Evolutionary conservation across 2,329 filamentous ascomycete genomes (phyloP).

Genomic region (Xylariaceae sp.): DNA sequence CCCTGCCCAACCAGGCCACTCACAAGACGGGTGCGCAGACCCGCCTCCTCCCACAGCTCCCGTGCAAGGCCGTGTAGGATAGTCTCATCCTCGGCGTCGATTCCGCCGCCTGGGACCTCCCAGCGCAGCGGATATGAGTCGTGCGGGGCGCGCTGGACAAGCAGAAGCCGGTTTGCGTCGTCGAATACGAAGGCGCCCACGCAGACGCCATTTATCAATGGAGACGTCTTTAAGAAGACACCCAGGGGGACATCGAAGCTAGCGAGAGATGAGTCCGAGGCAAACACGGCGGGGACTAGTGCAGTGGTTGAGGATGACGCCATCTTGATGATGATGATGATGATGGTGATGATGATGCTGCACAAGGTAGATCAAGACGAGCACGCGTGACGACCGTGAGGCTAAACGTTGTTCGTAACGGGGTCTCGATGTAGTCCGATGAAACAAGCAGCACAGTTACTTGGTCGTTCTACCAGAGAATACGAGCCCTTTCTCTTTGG

Average conservation of each 20-base stretch:
- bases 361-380: not conserved
- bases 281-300: constrained; percentile 19
- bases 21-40: constrained; percentile 25
- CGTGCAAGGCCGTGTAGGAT: constrained; percentile 36
- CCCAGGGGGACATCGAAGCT: constrained; percentile 21
- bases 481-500: too few relatives aligned
- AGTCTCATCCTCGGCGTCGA: constrained; percentile 34
- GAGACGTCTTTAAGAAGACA: constrained; percentile 22
- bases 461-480: too few relatives aligned
- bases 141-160: constrained; percentile 35
- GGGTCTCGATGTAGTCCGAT: too few relatives aligned
- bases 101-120: constrained; percentile 39
- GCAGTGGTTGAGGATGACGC: not conserved
- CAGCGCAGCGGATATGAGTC: constrained; percentile 36
- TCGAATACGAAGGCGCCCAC: constrained; percentile 31
- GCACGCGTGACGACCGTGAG: not conserved
- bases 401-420: not conserved
- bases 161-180: constrained; percentile 29
- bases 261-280: constrained; percentile 18
- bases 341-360: too few relatives aligned
- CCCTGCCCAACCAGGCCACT: constrained; percentile 22
- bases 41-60: constrained; percentile 40
- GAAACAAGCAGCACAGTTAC: too few relatives aligned
- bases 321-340: not conserved
- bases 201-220: constrained; percentile 23